These are phyloP conservation scores for Ceratobasidium sp. DNA, from an alignment of 1,284 basidiomycete species.

Conservation along the genomic window DNA sequence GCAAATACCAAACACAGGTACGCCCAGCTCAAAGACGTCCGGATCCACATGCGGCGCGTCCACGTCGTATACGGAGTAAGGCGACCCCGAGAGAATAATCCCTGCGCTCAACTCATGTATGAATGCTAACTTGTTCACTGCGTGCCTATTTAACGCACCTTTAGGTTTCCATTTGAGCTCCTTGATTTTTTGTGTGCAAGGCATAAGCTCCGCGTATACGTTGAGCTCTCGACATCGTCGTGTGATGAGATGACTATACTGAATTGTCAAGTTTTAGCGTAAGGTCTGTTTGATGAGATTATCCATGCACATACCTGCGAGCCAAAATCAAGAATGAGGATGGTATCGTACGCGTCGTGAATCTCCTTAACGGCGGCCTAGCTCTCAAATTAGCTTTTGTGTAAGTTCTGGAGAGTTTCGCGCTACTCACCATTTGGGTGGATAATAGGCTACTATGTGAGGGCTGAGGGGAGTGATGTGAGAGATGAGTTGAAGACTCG, in stretches of 20 bases:
- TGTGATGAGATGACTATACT: constrained; percentile 99
- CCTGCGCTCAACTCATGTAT: constrained; percentile 65
- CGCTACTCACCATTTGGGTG: constrained; percentile 10
- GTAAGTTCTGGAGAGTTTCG: neutral
- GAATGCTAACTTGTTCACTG: constrained; percentile 34
- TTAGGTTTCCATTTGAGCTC: constrained; percentile 96
- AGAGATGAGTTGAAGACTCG: constrained; percentile 9
- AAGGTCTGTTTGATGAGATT: constrained; percentile 40
- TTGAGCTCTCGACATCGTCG: constrained; percentile 98
- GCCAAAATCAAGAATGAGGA: constrained; percentile 98
- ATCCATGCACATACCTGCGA: constrained; percentile 79
- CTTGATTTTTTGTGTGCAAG: constrained; percentile 93
- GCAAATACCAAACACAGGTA: constrained; percentile 97
- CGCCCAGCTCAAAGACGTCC: constrained; percentile 90
- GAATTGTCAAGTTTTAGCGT: constrained; percentile 49
- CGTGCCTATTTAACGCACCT: constrained; percentile 65
- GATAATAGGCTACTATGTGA: neutral
- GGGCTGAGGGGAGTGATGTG: constrained; percentile 3
- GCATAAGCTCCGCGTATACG: constrained; percentile 98
- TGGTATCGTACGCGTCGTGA: constrained; percentile 96
- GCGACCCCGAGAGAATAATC: constrained; percentile 97
- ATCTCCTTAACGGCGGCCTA: constrained; percentile 62
- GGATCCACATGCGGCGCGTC: constrained; percentile 96
- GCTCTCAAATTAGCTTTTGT: neutral
- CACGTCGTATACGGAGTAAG: constrained; percentile 96